A percentile compares a stretch with the other conserved stretches of the same genome.
These are phyloP conservation scores for Spatholobus suberectus DNA, from an alignment of 306 rosid species.

Conservation along the genomic window DNA sequence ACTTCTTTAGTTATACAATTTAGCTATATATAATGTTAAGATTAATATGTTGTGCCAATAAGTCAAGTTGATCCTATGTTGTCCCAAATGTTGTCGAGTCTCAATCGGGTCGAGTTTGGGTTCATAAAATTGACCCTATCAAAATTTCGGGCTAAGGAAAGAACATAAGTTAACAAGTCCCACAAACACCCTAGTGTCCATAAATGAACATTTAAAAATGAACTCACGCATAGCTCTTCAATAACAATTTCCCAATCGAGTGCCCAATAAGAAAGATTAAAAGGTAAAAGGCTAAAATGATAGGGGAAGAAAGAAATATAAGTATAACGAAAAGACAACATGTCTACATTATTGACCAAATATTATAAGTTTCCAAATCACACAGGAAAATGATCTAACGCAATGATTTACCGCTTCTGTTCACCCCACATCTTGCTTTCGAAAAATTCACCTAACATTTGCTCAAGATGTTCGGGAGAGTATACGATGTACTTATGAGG, in stretches of 20 bases:
- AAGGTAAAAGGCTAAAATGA: background rate
- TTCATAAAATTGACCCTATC: too few species aligned
- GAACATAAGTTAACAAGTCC: too few species aligned
- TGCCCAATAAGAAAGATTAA: background rate
- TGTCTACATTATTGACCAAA: background rate
- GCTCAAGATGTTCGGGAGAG: slow-evolving; percentile 76
- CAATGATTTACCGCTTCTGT: slow-evolving; percentile 68
- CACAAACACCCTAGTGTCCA: too few species aligned
- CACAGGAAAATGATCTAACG: slow-evolving; percentile 1
- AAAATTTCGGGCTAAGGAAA: too few species aligned
- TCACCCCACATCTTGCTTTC: slow-evolving; percentile 91
- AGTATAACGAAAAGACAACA: background rate
- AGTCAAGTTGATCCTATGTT: too few species aligned
- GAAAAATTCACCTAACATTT: slow-evolving; percentile 84
- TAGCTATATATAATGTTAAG: too few species aligned
- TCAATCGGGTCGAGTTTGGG: too few species aligned
- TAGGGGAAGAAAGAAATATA: background rate
- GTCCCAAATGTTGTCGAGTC: too few species aligned
- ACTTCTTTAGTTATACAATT: too few species aligned
- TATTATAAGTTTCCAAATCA: slow-evolving; percentile 1
- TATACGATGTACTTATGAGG: slow-evolving; percentile 76
- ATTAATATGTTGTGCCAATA: too few species aligned
- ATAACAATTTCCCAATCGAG: background rate
- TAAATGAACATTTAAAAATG: background rate
- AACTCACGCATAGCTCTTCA: background rate